A percentile compares a stretch with the other conserved stretches of the same genome.
Conservation (phyloP, 176 grass and related monocot genomes). For the Oryza australiensis region DNA sequence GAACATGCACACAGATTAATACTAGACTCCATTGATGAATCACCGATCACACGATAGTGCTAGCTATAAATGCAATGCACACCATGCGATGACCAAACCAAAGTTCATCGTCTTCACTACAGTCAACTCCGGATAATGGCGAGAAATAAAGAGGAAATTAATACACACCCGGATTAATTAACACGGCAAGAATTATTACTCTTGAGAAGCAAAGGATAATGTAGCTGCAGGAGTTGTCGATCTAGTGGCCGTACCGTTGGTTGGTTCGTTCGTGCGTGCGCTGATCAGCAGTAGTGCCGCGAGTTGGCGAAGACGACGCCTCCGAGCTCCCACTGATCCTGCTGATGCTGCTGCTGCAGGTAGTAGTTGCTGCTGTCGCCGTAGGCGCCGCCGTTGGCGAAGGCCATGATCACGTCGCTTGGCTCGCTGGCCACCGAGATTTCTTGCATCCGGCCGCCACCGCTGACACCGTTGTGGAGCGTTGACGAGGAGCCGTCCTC, state of each 20-base stretch:
- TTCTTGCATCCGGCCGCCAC: slow-evolving; percentile 39
- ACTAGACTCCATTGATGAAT: not conserved
- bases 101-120: slow-evolving; percentile 25
- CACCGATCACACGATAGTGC: slow-evolving; percentile 24
- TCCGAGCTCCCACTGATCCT: slow-evolving; percentile 72
- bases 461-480: slow-evolving; percentile 23
- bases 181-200: slow-evolving; percentile 32
- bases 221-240: slow-evolving; percentile 29
- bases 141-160: slow-evolving; percentile 15
- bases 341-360: slow-evolving; percentile 50
- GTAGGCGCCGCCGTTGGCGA: slow-evolving; percentile 31
- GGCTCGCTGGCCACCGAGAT: slow-evolving; percentile 37
- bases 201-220: slow-evolving; percentile 21
- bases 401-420: slow-evolving; percentile 33
- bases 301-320: slow-evolving; percentile 47
- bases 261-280: not conserved
- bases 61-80: slow-evolving; percentile 19
- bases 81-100: slow-evolving; percentile 53
- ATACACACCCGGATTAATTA: slow-evolving; percentile 31
- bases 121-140: slow-evolving; percentile 31
- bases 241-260: slow-evolving; percentile 46
- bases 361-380: slow-evolving; percentile 26
- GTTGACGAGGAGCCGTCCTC: slow-evolving; percentile 56
- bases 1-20: not conserved
- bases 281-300: slow-evolving; percentile 33